Percentiles rank a stretch among this genome's conserved stretches.
Evolutionary conservation across 371 early-diverging fungal genomes (phyloP).

Genomic region (Phascolomyces articulosus): DNA sequence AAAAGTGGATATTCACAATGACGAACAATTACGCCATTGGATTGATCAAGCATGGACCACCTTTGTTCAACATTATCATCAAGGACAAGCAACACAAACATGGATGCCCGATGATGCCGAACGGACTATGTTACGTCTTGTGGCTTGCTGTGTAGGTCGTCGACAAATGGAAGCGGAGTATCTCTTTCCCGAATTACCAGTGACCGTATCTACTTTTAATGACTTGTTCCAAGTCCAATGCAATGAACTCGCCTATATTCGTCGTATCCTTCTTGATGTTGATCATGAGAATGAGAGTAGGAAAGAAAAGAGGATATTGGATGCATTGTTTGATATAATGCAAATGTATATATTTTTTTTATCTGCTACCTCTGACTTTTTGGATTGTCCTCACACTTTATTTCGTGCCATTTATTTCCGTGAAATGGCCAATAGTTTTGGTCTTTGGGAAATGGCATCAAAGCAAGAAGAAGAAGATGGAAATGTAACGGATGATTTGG

Average conservation of each 20-base stretch:
- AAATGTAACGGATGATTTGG: constrained; percentile 43
- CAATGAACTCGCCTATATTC: constrained; percentile 35
- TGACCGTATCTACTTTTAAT: constrained; percentile 17
- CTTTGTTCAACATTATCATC: not conserved
- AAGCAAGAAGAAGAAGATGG: not conserved
- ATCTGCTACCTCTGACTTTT: constrained; percentile 9
- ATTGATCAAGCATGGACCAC: not conserved
- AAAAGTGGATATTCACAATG: not conserved
- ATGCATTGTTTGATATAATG: constrained; percentile 24
- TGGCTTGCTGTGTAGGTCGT: constrained; percentile 30
- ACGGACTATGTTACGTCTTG: constrained; percentile 38
- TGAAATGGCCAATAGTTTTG: constrained; percentile 72
- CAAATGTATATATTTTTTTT: constrained; percentile 27
- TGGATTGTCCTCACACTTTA: constrained; percentile 27
- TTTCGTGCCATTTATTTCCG: constrained; percentile 63
- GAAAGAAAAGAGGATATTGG: constrained; percentile 15
- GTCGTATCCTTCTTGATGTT: not conserved
- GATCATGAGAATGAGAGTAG: not conserved
- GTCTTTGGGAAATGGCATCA: constrained; percentile 56
- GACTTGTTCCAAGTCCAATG: constrained; percentile 31
- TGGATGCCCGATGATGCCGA: constrained; percentile 27
- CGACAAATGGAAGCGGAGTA: constrained; percentile 12
- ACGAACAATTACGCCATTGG: not conserved
- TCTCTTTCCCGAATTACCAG: not conserved
- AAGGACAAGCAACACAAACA: not conserved